Conservation (phyloP, 2,329 filamentous ascomycete genomes). For the Pseudophaeomoniella oleicola region DNA sequence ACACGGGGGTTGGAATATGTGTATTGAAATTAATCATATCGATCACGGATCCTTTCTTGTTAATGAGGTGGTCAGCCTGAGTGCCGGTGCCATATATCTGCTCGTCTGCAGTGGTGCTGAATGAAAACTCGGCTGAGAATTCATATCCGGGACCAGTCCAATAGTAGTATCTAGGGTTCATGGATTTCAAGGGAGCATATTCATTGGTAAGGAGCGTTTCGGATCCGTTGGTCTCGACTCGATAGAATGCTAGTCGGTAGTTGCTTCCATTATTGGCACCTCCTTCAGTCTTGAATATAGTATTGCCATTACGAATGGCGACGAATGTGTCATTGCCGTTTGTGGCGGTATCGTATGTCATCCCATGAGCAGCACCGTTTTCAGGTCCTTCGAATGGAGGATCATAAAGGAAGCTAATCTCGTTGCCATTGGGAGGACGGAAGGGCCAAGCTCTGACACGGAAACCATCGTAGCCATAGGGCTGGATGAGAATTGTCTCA, state of each 20-base stretch:
- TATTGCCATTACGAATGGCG: constrained; percentile 22
- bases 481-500: constrained; percentile 23
- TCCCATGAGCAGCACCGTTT: constrained; percentile 16
- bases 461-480: constrained; percentile 25
- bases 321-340: constrained; percentile 17
- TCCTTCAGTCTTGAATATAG: constrained; percentile 18
- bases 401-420: constrained; percentile 23
- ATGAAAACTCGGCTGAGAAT: no score
- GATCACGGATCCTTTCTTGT: no score
- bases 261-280: constrained; percentile 17
- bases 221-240: constrained; percentile 18
- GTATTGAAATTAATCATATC: no score
- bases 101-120: no score
- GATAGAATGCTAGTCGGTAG: constrained; percentile 21
- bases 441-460: constrained; percentile 24
- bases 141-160: no score
- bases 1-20: no score
- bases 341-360: constrained; percentile 17
- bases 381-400: constrained; percentile 24
- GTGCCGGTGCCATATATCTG: no score
- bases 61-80: no score
- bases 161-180: no score
- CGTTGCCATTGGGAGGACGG: constrained; percentile 19
- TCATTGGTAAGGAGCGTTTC: constrained; percentile 23
- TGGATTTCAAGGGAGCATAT: no score